Evolutionary conservation across 148 eudicot genomes (phyloP).

Genomic region (Camellia lanceoleosa): DNA sequence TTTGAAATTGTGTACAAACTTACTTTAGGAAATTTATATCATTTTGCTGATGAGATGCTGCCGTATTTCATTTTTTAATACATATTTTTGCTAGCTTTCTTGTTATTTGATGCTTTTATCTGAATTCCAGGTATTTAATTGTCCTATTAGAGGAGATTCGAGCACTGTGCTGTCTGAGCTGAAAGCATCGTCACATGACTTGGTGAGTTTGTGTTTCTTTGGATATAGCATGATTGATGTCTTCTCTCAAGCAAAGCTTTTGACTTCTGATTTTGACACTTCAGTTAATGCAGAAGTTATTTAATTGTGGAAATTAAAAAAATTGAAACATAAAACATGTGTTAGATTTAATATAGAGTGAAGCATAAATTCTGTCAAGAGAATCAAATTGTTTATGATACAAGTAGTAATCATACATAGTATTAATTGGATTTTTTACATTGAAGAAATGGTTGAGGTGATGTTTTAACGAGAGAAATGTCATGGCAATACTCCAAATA

Average conservation of each 20-base stretch:
- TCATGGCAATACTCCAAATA: not conserved
- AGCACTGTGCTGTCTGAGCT: slow-evolving; percentile 78
- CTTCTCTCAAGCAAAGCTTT: not conserved
- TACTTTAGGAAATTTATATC: not conserved
- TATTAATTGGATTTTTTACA: too few species aligned
- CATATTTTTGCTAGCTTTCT: not conserved
- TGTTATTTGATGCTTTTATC: not conserved
- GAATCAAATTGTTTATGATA: too few species aligned
- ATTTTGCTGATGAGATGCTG: not conserved
- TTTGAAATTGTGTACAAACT: not conserved
- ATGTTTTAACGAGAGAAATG: not conserved
- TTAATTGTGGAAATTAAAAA: not conserved
- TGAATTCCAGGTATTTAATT: slow-evolving; percentile 73
- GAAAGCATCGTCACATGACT: slow-evolving; percentile 82
- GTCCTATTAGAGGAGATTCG: slow-evolving; percentile 89
- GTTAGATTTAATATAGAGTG: not conserved
- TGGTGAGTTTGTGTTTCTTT: slow-evolving; percentile 50
- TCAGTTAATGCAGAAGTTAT: not conserved
- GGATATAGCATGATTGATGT: not conserved
- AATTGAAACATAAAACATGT: not conserved
- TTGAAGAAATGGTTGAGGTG: not conserved
- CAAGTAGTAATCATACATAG: too few species aligned
- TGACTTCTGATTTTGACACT: not conserved
- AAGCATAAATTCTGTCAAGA: too few species aligned
- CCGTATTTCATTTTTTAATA: not conserved